phyloP scores from a whole-genome alignment of 805 yeast genomes.

The Dipodascus albidus region DNA sequence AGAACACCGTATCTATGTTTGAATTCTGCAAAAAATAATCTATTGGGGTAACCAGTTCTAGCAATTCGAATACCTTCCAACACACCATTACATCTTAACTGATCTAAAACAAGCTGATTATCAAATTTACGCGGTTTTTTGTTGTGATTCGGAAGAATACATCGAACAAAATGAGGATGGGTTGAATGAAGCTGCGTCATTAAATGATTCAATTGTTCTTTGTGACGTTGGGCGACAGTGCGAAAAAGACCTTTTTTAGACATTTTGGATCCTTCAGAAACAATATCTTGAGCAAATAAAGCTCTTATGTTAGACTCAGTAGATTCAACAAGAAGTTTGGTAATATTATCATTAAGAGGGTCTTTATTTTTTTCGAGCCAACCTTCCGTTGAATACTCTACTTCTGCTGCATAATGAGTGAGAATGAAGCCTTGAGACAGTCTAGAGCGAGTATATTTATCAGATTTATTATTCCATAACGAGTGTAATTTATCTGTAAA shows the following conservation, averaged over 20 bases:
- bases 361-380: slow-evolving; percentile 95
- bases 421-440: slow-evolving; percentile 68
- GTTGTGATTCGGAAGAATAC: slow-evolving; percentile 79
- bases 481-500: slow-evolving; percentile 69
- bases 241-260: slow-evolving; percentile 37
- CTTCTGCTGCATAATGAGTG: slow-evolving; percentile 92
- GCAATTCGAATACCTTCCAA: slow-evolving; percentile 96
- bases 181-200: slow-evolving; percentile 68
- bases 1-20: slow-evolving; percentile 64
- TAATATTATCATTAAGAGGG: slow-evolving; percentile 71
- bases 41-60: slow-evolving; percentile 92
- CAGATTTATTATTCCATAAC: slow-evolving; percentile 44
- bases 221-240: slow-evolving; percentile 82
- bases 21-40: slow-evolving; percentile 76
- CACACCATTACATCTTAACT: slow-evolving; percentile 93
- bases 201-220: slow-evolving; percentile 64
- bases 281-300: slow-evolving; percentile 36
- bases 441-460: slow-evolving; percentile 62
- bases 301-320: slow-evolving; percentile 41
- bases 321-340: slow-evolving; percentile 50
- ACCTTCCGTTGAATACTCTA: slow-evolving; percentile 83
- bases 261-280: slow-evolving; percentile 17
- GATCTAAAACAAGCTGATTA: slow-evolving; percentile 69
- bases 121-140: slow-evolving; percentile 65
- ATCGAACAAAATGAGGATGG: slow-evolving; percentile 93